Evolutionary conservation across 768 basidiomycete genomes (phyloP).

Genomic region (Lentinula lateritia): DNA sequence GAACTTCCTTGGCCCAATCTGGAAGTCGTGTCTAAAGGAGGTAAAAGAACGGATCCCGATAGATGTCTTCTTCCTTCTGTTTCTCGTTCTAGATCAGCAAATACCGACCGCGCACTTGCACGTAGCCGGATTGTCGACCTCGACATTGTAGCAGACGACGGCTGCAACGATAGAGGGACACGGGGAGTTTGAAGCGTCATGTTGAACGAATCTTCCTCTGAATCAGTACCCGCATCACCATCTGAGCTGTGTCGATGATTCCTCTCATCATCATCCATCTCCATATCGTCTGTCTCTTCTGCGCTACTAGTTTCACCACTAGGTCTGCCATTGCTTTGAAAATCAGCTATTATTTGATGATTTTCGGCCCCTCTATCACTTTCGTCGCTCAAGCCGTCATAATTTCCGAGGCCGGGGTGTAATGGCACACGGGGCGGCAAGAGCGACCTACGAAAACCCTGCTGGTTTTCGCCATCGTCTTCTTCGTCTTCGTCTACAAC

Average conservation of each 20-base stretch:
- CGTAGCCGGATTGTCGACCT: constrained; percentile 6
- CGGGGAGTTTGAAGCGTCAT: constrained; percentile 63
- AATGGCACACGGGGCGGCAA: constrained; percentile 53
- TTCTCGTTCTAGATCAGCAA: constrained; percentile 3
- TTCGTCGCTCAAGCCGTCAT: constrained; percentile 50
- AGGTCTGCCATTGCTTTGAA: not conserved
- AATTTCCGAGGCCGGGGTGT: constrained; percentile 52
- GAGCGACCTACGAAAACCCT: constrained; percentile 74
- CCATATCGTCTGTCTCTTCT: constrained; percentile 12
- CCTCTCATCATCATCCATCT: constrained; percentile 17
- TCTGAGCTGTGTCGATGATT: constrained; percentile 22
- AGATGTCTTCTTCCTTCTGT: not conserved
- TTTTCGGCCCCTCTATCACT: constrained; percentile 6
- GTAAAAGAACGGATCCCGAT: not conserved
- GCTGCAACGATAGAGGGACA: constrained; percentile 15
- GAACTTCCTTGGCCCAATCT: constrained; percentile 1
- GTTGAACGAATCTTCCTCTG: constrained; percentile 61
- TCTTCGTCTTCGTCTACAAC: constrained; percentile 32
- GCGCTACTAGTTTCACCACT: not conserved
- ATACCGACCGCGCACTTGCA: constrained; percentile 4
- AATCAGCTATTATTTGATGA: not conserved
- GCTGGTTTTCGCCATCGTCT: constrained; percentile 13
- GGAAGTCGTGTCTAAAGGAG: not conserved
- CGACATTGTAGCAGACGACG: not conserved
- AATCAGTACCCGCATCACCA: constrained; percentile 26